Conservation (phyloP, 2,329 filamentous ascomycete genomes). For the Ophiostoma perfectum region DNA sequence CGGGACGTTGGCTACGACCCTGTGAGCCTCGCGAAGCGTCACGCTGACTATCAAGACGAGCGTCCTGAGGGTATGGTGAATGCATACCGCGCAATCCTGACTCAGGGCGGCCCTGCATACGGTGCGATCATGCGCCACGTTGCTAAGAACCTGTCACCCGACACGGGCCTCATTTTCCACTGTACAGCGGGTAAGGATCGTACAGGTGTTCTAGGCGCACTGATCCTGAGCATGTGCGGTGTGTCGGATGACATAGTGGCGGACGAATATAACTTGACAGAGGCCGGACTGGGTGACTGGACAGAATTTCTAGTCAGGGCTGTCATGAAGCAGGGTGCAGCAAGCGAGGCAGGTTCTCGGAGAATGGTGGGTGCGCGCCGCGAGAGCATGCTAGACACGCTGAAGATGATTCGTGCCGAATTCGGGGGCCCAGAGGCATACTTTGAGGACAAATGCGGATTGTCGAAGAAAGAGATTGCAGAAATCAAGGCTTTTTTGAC, state of each 20-base stretch:
- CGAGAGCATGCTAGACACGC: slow-evolving; percentile 45
- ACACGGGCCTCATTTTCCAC: slow-evolving; percentile 43
- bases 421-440: slow-evolving; percentile 63
- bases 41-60: slow-evolving; percentile 53
- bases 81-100: slow-evolving; percentile 50
- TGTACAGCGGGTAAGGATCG: slow-evolving; percentile 75
- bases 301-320: slow-evolving; percentile 47
- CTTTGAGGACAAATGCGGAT: slow-evolving; percentile 51
- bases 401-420: slow-evolving; percentile 50
- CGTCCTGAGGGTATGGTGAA: slow-evolving; percentile 33
- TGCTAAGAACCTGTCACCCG: slow-evolving; percentile 34
- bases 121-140: slow-evolving; percentile 42
- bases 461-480: slow-evolving; percentile 42
- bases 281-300: slow-evolving; percentile 53
- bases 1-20: slow-evolving; percentile 55
- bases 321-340: slow-evolving; percentile 46
- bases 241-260: slow-evolving; percentile 56
- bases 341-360: slow-evolving; percentile 40
- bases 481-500: slow-evolving; percentile 14
- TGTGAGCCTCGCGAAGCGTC: slow-evolving; percentile 56
- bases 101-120: slow-evolving; percentile 45
- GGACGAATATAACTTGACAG: slow-evolving; percentile 63
- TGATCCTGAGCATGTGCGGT: slow-evolving; percentile 60
- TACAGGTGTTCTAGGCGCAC: slow-evolving; percentile 63
- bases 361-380: slow-evolving; percentile 44